These are phyloP conservation scores for Neonectria neomacrospora DNA, from an alignment of 2,329 filamentous ascomycete species.

Conservation along the genomic window DNA sequence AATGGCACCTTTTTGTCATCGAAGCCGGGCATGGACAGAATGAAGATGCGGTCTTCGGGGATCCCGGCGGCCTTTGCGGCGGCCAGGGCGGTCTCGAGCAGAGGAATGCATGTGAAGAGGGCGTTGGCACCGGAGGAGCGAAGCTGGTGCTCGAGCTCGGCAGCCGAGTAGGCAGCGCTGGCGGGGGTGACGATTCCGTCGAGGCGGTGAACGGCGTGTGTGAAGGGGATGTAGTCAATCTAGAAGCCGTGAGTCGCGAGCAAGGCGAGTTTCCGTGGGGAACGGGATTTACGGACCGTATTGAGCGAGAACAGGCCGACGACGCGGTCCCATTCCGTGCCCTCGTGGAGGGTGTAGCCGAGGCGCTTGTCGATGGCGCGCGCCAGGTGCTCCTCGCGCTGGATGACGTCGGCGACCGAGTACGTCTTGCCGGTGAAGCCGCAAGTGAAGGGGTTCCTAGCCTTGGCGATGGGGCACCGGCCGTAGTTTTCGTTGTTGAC, in stretches of 20 bases:
- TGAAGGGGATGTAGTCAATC: constrained; percentile 79
- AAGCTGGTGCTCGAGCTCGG: constrained; percentile 78
- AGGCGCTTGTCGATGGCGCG: constrained; percentile 76
- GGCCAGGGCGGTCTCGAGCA: constrained; percentile 71
- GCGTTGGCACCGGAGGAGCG: constrained; percentile 74
- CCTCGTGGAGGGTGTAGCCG: constrained; percentile 75
- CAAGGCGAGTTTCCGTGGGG: neutral
- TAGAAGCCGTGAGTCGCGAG: constrained; percentile 45
- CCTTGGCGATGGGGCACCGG: constrained; percentile 69
- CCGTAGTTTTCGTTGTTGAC: constrained; percentile 79
- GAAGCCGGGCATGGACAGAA: constrained; percentile 74
- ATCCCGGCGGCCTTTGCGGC: constrained; percentile 73
- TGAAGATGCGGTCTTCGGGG: constrained; percentile 71
- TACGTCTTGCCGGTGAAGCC: constrained; percentile 77
- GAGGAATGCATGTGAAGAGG: constrained; percentile 76
- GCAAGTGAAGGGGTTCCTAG: constrained; percentile 79
- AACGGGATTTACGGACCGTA: constrained; percentile 65
- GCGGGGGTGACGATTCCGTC: constrained; percentile 80
- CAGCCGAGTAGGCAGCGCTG: constrained; percentile 77
- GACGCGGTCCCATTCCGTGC: constrained; percentile 85
- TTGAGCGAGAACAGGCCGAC: constrained; percentile 82
- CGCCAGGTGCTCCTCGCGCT: constrained; percentile 74
- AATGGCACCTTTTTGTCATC: constrained; percentile 60
- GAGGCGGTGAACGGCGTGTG: constrained; percentile 78
- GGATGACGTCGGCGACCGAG: constrained; percentile 69